Base-by-base conservation (phyloP, 805 yeast genomes). In the Zygosaccharomyces lentus region DNA sequence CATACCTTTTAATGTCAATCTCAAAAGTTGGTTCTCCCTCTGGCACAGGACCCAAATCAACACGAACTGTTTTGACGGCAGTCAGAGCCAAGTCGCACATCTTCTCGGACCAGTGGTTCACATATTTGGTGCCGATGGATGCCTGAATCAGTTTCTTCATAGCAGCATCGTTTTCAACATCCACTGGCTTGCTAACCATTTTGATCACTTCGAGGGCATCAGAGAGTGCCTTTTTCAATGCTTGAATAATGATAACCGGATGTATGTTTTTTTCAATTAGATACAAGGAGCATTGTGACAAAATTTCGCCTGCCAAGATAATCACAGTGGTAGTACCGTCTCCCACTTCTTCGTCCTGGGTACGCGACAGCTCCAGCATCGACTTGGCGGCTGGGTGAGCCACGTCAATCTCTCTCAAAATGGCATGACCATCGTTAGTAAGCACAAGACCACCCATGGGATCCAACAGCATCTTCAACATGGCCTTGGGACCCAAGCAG, bases 321-420 rank as follows among this genome's bases (percentile, higher is more conserved):
- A 93, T 93, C 45, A 93, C 99, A 7, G 96, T 84, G 21, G 99
- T 93, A 49, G 99, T 90, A 51, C 98, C 98, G 62, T 93, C 99
- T 46, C 99, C 99, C 46, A 81, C 99, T 71, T 91, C 99, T 71
- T 91, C 99, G 65, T 91, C 99, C 72, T 91, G 97, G 6, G 99
- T 90, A 71, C 99, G 80, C 59, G 93, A 82, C 55, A 93, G 78
- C 70, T 93, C 99, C 62, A 93, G 86, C 98, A 93, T 93, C 26
- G 96, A 85, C 70, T 93, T 93, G 38, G 99, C 99, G 4, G 99
- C 99, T 9, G 99, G 99, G 66, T 93, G 99, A 3, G 96, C 89
- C 46, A 86, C 95, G 64, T 91, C 98, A 56, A 93, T 93, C 66
- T 93, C 99, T 63, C 99, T 80, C 57, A 93, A 74, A 56, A 93